A percentile compares a stretch with the other conserved stretches of the same genome.
Evolutionary conservation across 768 basidiomycete genomes (phyloP).

Genomic region (Hysterangium stoloniferum): DNA sequence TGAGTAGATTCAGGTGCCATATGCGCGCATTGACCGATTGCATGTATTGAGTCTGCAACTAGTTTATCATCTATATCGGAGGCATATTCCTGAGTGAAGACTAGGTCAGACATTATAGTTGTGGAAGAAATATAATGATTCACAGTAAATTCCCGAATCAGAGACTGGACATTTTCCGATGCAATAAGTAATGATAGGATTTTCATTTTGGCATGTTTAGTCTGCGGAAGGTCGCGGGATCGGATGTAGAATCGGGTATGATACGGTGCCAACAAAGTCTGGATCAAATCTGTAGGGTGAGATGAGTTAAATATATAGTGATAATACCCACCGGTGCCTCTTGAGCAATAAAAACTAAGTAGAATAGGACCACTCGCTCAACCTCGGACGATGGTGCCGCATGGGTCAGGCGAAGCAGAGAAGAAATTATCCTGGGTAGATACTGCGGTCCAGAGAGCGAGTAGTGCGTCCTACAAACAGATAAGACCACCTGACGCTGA

Average conservation of each 20-base stretch:
- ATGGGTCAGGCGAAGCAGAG: conserved; percentile 67
- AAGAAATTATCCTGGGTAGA: conserved; percentile 51
- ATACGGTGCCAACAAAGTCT: conserved; percentile 59
- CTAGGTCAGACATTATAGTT: conserved; percentile 1
- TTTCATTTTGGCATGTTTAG: conserved; percentile 70
- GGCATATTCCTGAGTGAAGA: conserved; percentile 56
- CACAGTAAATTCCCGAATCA: conserved; percentile 83
- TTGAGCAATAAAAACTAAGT: conserved; percentile 58
- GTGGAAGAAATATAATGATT: conserved; percentile 26
- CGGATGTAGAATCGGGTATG: conserved; percentile 65
- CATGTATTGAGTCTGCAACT: conserved; percentile 65
- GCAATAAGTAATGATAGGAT: conserved; percentile 62
- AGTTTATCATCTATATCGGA: conserved; percentile 70
- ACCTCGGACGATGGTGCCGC: conserved; percentile 52
- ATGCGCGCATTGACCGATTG: conserved; percentile 69
- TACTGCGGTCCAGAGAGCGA: conserved; percentile 58
- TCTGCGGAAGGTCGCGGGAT: conserved; percentile 53
- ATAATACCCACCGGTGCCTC: conserved; percentile 51
- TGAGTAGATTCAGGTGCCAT: conserved; percentile 59
- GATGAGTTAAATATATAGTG: not conserved
- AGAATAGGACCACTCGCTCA: conserved; percentile 65
- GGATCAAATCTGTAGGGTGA: conserved; percentile 5
- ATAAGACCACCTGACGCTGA: conserved; percentile 62
- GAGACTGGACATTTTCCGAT: conserved; percentile 55
- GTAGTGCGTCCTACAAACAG: conserved; percentile 64